Evolutionary conservation across 441 rosid genomes (phyloP).

Genomic region (Erodium trifolium): DNA sequence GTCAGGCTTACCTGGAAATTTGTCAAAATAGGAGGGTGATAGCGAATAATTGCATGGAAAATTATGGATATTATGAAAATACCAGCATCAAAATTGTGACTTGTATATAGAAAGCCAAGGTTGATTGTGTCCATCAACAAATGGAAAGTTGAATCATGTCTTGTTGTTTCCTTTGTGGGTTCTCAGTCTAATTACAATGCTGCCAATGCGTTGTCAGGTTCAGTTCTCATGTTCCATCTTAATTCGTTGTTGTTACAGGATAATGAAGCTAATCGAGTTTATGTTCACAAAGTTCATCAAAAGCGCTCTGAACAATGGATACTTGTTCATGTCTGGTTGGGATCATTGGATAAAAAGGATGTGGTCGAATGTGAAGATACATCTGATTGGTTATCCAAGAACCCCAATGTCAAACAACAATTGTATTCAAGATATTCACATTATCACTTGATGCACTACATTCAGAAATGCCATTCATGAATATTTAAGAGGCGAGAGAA

Average conservation of each 20-base stretch:
- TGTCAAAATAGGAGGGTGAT: neutral
- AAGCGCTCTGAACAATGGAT: slow-evolving; percentile 8
- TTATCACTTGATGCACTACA: neutral
- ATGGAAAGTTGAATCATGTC: neutral
- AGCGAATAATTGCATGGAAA: too few species aligned
- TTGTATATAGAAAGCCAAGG: neutral
- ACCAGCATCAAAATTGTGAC: neutral
- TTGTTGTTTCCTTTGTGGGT: neutral
- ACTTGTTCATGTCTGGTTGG: slow-evolving; percentile 7
- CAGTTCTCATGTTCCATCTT: neutral
- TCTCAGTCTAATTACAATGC: neutral
- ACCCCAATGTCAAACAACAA: slow-evolving; percentile 6
- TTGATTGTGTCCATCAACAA: neutral
- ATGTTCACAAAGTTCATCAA: neutral
- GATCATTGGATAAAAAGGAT: neutral
- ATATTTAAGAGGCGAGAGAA: neutral
- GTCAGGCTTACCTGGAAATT: neutral
- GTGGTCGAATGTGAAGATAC: neutral
- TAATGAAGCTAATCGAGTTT: neutral
- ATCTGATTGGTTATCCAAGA: slow-evolving; percentile 1
- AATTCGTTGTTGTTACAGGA: neutral
- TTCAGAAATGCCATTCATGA: slow-evolving; percentile 9
- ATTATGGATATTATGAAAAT: too few species aligned
- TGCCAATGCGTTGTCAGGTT: neutral
- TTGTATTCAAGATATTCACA: slow-evolving; percentile 3